Percentiles rank a stretch among this genome's conserved stretches.
These are phyloP conservation scores for Amanita rubescens DNA, from an alignment of 768 basidiomycete species.

Conservation along the genomic window DNA sequence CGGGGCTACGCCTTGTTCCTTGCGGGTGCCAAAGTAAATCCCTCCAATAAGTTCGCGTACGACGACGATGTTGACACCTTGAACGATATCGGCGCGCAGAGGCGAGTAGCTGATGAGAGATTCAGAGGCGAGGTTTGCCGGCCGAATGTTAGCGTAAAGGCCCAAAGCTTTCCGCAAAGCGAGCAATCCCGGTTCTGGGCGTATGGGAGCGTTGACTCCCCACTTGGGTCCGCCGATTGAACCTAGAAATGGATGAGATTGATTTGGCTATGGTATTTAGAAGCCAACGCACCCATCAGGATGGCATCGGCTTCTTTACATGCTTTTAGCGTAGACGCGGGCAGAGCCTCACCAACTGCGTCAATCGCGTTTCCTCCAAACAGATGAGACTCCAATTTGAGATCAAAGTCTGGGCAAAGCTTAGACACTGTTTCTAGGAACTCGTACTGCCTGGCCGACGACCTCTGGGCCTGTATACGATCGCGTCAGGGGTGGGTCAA, in stretches of 20 bases:
- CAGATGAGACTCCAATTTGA: slow-evolving; percentile 65
- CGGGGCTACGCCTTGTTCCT: slow-evolving; percentile 71
- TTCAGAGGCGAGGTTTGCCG: slow-evolving; percentile 91
- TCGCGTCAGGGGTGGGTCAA: slow-evolving; percentile 7
- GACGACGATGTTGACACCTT: slow-evolving; percentile 87
- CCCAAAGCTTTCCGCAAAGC: slow-evolving; percentile 86
- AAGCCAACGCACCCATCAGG: slow-evolving; percentile 67
- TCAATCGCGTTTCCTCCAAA: slow-evolving; percentile 97
- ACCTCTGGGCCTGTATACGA: slow-evolving; percentile 74
- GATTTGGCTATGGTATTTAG: background rate
- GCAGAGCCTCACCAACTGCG: slow-evolving; percentile 75
- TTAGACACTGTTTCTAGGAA: slow-evolving; percentile 69
- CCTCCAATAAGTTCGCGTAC: slow-evolving; percentile 96
- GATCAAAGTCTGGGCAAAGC: slow-evolving; percentile 53
- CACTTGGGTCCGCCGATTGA: slow-evolving; percentile 99
- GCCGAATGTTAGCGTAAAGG: slow-evolving; percentile 96
- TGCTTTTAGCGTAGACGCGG: slow-evolving; percentile 76
- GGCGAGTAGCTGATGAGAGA: slow-evolving; percentile 83
- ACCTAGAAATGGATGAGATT: slow-evolving; percentile 37
- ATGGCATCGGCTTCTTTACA: slow-evolving; percentile 94
- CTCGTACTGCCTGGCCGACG: slow-evolving; percentile 73
- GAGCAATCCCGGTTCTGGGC: slow-evolving; percentile 91
- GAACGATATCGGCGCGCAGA: slow-evolving; percentile 76
- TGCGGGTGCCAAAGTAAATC: slow-evolving; percentile 88
- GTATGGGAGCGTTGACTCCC: slow-evolving; percentile 82